Evolutionary conservation across 345 rosid genomes (phyloP).

Genomic region (Mercurialis annua): DNA sequence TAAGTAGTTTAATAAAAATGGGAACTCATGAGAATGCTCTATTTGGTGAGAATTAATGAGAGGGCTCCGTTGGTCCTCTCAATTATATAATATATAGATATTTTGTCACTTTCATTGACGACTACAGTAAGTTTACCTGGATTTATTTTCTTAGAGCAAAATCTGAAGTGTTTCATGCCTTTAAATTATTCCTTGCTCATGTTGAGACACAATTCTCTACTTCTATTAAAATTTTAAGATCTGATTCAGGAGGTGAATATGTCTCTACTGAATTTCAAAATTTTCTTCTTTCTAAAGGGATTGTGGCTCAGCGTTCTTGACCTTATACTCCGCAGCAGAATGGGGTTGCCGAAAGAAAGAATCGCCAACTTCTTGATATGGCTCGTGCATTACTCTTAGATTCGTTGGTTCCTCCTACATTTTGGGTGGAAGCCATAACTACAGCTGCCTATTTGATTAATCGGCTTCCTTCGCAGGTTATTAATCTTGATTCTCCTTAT

Average conservation of each 20-base stretch:
- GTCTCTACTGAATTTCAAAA: conserved; percentile 4
- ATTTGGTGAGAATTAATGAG: too few species aligned
- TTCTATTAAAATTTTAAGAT: neutral
- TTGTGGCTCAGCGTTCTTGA: neutral
- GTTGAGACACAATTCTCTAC: conserved; percentile 1
- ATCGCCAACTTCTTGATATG: neutral
- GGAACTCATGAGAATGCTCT: too few species aligned
- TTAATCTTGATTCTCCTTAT: neutral
- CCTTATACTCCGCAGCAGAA: conserved; percentile 7
- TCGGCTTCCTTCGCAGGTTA: neutral
- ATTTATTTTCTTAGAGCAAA: neutral
- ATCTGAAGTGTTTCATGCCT: neutral
- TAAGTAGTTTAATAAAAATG: too few species aligned
- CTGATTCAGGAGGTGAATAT: neutral
- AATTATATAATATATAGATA: too few species aligned
- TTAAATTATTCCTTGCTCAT: neutral
- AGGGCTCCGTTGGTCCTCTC: too few species aligned
- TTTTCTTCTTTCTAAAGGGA: neutral
- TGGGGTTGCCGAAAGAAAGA: neutral
- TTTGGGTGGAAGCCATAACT: neutral
- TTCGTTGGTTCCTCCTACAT: neutral
- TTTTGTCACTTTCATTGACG: too few species aligned
- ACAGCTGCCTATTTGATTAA: neutral
- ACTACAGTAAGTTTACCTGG: too few species aligned
- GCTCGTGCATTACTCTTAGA: neutral